A percentile compares a stretch with the other conserved stretches of the same genome.
These are phyloP conservation scores for Cajanus cajan DNA, from an alignment of 306 rosid species.

Conservation along the genomic window DNA sequence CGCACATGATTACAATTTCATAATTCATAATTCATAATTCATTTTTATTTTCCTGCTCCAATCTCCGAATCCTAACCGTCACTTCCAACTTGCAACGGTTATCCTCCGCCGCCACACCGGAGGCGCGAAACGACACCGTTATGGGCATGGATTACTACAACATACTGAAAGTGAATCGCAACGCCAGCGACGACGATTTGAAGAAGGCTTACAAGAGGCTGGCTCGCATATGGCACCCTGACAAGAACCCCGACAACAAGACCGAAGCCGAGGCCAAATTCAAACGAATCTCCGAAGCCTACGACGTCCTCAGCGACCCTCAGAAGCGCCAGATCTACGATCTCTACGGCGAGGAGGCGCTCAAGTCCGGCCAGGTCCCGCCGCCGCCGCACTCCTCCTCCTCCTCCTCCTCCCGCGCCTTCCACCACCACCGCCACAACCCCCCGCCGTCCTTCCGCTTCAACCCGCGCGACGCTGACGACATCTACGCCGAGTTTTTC, in stretches of 20 bases:
- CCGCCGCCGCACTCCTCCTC: conserved; percentile 50
- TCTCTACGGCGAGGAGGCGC: conserved; percentile 81
- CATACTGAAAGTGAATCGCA: conserved; percentile 80
- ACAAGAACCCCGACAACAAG: conserved; percentile 69
- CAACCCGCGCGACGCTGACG: conserved; percentile 70
- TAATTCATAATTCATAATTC: not conserved
- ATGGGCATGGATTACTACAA: conserved; percentile 94
- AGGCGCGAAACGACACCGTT: not conserved
- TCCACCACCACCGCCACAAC: conserved; percentile 38
- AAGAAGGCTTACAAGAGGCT: conserved; percentile 75
- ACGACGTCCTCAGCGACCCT: conserved; percentile 80
- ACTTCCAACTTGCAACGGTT: conserved; percentile 27
- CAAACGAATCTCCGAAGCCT: conserved; percentile 88
- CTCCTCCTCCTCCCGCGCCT: conserved; percentile 33
- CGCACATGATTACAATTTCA: conserved; percentile 12
- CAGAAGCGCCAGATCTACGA: conserved; percentile 97
- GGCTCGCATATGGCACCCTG: conserved; percentile 93
- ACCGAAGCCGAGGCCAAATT: conserved; percentile 80
- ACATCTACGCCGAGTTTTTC: conserved; percentile 74
- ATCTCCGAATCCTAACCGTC: conserved; percentile 39
- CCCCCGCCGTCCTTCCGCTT: conserved; percentile 46
- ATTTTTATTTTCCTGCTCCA: not conserved
- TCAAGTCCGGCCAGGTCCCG: conserved; percentile 80
- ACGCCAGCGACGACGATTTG: conserved; percentile 86
- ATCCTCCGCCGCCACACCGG: not conserved